A percentile compares a stretch with the other conserved stretches of the same genome.
These are phyloP conservation scores for Amanita pallidorosea DNA, from an alignment of 768 basidiomycete genomes.

Conservation along the genomic window DNA sequence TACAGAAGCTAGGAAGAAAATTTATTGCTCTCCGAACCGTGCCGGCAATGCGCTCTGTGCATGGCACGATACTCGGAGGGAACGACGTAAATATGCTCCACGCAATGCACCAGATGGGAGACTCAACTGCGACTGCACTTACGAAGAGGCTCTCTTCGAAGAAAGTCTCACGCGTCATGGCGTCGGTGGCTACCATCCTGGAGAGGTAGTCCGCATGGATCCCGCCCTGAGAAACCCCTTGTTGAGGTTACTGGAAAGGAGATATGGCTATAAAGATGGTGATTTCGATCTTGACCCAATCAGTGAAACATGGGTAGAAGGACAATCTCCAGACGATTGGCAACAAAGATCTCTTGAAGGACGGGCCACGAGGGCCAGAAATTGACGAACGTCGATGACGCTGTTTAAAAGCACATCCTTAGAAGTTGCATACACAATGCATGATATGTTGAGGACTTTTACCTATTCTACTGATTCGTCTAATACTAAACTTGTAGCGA, in stretches of 20 bases:
- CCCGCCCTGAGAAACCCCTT: constrained; percentile 77
- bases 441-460: not conserved
- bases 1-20: constrained; percentile 59
- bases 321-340: constrained; percentile 55
- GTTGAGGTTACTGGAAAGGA: constrained; percentile 54
- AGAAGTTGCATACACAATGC: not conserved
- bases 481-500: constrained; percentile 3
- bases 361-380: constrained; percentile 18
- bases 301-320: constrained; percentile 58
- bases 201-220: constrained; percentile 83
- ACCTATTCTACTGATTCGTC: not conserved
- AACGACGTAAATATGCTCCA: constrained; percentile 67
- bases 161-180: constrained; percentile 71
- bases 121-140: constrained; percentile 82
- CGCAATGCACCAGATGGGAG: constrained; percentile 69
- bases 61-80: constrained; percentile 84
- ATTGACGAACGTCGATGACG: constrained; percentile 14
- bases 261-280: constrained; percentile 75
- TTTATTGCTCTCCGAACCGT: constrained; percentile 75
- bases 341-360: constrained; percentile 42
- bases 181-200: constrained; percentile 76
- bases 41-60: constrained; percentile 84
- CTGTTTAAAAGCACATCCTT: not conserved
- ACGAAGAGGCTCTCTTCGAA: constrained; percentile 79
- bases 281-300: constrained; percentile 69